A percentile compares a stretch with the other conserved stretches of the same genome.
phyloP scores from a whole-genome alignment of 208 protist species.

The Acanthamoeba royreba region DNA sequence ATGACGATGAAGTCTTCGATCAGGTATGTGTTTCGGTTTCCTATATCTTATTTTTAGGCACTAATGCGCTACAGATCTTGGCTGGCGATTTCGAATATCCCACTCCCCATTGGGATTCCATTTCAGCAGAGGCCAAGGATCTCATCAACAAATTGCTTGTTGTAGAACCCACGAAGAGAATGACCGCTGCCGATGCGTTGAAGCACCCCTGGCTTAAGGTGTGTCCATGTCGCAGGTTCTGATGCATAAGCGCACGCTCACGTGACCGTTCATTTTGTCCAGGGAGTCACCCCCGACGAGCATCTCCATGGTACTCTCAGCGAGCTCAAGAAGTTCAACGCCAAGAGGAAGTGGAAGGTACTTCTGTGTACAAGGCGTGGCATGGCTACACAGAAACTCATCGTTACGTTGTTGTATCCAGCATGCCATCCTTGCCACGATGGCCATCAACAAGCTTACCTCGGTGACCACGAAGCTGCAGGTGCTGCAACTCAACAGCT shows the following conservation, averaged over 20 bases:
- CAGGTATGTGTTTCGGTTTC: neutral
- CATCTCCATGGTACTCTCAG: constrained; percentile 7
- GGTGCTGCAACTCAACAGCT: neutral
- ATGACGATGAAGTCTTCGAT: constrained; percentile 66
- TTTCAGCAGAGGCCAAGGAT: constrained; percentile 48
- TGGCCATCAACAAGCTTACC: constrained; percentile 6
- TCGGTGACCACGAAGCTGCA: neutral
- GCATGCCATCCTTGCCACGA: constrained; percentile 11
- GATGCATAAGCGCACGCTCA: neutral
- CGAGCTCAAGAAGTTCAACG: constrained; percentile 52
- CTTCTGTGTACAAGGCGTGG: neutral
- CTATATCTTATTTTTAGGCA: neutral
- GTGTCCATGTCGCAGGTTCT: neutral
- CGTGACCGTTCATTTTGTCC: neutral
- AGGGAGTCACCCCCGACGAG: neutral
- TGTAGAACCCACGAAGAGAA: constrained; percentile 60
- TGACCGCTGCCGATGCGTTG: constrained; percentile 67
- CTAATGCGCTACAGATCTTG: constrained; percentile 37
- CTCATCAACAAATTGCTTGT: constrained; percentile 71
- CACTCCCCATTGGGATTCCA: constrained; percentile 41
- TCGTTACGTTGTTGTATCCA: neutral
- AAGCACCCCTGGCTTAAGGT: constrained; percentile 71
- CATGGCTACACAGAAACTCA: neutral
- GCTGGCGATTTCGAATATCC: constrained; percentile 60
- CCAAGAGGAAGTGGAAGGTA: constrained; percentile 48